Percentiles rank a stretch among this genome's conserved stretches.
phyloP scores from a whole-genome alignment of 2,329 filamentous ascomycete genomes.

The Plectosphaerella cucumerina region DNA sequence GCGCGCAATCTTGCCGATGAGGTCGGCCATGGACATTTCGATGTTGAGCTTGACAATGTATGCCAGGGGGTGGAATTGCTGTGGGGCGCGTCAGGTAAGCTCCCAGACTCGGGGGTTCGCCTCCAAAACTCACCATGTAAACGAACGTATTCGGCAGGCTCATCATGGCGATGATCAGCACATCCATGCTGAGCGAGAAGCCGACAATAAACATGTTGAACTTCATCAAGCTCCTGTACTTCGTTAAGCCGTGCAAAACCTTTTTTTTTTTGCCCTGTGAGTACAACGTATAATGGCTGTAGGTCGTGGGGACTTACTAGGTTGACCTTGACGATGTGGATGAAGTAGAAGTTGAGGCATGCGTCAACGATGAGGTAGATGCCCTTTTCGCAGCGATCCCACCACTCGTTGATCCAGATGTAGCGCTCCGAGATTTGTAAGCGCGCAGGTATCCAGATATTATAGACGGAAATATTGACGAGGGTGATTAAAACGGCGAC shows the following conservation, averaged over 20 bases:
- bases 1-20: constrained; percentile 37
- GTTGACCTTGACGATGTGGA: constrained; percentile 19
- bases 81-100: constrained; percentile 25
- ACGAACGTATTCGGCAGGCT: constrained; percentile 38
- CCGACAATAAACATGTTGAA: constrained; percentile 42
- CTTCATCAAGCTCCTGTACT: constrained; percentile 36
- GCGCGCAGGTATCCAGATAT: constrained; percentile 50
- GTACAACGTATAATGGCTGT: too few species aligned
- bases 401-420: constrained; percentile 41
- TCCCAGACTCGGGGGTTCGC: too few species aligned
- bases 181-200: constrained; percentile 39
- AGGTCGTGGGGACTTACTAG: too few species aligned
- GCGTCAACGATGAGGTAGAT: constrained; percentile 46
- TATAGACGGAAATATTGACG: constrained; percentile 48
- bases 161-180: constrained; percentile 36
- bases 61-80: constrained; percentile 47
- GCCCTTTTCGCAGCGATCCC: constrained; percentile 49
- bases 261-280: too few species aligned
- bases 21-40: constrained; percentile 49
- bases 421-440: constrained; percentile 35
- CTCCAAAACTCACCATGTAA: not conserved
- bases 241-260: constrained; percentile 32
- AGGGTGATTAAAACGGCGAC: constrained; percentile 39
- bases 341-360: constrained; percentile 45
- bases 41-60: constrained; percentile 51